Evolutionary conservation across 176 grass and related monocot genomes (phyloP).

Genomic region (Bothriochloa decipiens): DNA sequence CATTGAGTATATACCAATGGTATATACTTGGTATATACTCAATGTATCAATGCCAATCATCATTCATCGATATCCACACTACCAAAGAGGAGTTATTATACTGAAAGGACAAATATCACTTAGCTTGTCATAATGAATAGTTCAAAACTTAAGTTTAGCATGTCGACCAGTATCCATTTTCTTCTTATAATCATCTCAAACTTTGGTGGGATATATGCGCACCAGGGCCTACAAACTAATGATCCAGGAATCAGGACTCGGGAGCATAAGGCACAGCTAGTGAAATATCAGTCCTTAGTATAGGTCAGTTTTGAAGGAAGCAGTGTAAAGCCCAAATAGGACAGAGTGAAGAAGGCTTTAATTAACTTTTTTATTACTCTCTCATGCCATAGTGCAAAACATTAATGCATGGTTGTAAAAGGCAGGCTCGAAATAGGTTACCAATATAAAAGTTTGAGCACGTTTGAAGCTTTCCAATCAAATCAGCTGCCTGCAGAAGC

Average conservation of each 20-base stretch:
- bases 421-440: slow-evolving; percentile 39
- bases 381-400: not conserved
- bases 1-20: not conserved
- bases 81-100: slow-evolving; percentile 20
- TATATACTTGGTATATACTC: too few species aligned
- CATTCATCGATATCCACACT: not conserved
- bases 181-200: slow-evolving; percentile 31
- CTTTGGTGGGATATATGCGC: not conserved
- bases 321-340: slow-evolving; percentile 3
- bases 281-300: not conserved
- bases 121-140: not conserved
- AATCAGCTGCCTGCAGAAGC: slow-evolving; percentile 70
- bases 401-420: slow-evolving; percentile 7
- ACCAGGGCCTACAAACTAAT: not conserved
- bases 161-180: not conserved
- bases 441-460: slow-evolving; percentile 88
- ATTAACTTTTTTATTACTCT: slow-evolving; percentile 11
- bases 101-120: not conserved
- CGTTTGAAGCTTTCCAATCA: slow-evolving; percentile 66
- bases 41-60: not conserved
- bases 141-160: slow-evolving; percentile 24
- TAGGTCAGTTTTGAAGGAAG: slow-evolving; percentile 23
- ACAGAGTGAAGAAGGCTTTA: not conserved
- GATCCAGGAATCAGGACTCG: not conserved
- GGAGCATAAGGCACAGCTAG: slow-evolving; percentile 9